Evolutionary conservation across 768 basidiomycete species (phyloP), one percentile per base, ranked within the genome.

Genomic region (Tremella mesenterica): DNA sequence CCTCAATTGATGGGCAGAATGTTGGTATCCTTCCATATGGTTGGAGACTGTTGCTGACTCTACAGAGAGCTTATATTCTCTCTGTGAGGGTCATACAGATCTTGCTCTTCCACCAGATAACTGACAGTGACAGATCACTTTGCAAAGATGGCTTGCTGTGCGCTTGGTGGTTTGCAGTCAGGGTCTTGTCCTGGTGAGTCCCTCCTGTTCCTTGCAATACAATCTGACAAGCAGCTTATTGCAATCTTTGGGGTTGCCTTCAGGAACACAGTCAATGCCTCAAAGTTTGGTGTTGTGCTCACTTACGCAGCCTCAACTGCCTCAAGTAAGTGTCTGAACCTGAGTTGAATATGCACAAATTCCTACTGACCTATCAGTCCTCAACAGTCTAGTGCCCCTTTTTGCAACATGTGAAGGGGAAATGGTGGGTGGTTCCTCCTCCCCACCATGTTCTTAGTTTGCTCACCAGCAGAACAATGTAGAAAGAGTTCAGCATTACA

Each of bases 401-500:
- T 50, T 61, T 28, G 60, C 63, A 0, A 14, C 20, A 30, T 39
- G 50, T 21, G 61, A 63, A 38, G 56, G 53, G 31, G 57, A 59
- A 30, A 63, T 63, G 61, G 54, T 56, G 34, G 28, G 54, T n/a
- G n/a, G n/a, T n/a, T 53, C n/a, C 12, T 10, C 2, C 38, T n/a
- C 14, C 50, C 7, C 2, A 4, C 27, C 7, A 39, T 27, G 16
- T 26, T 13, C 27, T 13, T 26, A 26, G 25, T 50, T 3, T 8
- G 21, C 27, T 16, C 47, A 3, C 54, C 53, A 18, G 45, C 60
- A 58, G 90, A 92, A 69, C 59, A 59, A 60, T 28, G 86, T 90
- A 8, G 90, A 92, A 67, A 86, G 89, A 1, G 65, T 59, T 14
- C 49, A 81, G 79, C 80, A 90, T 62, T 91, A 92, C 65, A 82